phyloP scores from a whole-genome alignment of 805 yeast genomes.

The Ogataea wickerhamii region DNA sequence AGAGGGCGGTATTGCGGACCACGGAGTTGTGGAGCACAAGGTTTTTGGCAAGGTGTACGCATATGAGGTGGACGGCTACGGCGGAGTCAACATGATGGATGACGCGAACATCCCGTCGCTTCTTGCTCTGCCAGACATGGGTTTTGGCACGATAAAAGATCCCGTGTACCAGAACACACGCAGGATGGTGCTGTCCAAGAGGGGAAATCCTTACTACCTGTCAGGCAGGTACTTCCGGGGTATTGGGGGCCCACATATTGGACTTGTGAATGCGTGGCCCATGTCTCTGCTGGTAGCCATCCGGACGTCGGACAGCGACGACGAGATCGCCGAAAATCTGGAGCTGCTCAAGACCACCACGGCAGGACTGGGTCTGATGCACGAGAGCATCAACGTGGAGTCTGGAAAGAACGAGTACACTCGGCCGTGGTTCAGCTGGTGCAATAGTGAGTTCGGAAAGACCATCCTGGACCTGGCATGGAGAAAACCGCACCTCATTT shows the following conservation, averaged over 20 bases:
- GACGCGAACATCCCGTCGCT: conserved; percentile 89
- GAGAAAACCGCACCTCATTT: conserved; percentile 69
- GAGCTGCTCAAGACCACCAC: conserved; percentile 56
- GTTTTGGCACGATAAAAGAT: conserved; percentile 51
- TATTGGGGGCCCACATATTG: conserved; percentile 90
- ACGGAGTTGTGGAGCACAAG: conserved; percentile 68
- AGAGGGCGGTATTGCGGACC: conserved; percentile 51
- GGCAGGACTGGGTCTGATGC: conserved; percentile 75
- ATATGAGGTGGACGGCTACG: conserved; percentile 86
- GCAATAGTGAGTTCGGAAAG: conserved; percentile 87
- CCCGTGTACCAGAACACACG: conserved; percentile 73
- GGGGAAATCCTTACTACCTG: conserved; percentile 77
- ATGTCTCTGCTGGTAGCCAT: conserved; percentile 76
- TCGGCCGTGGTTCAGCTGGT: conserved; percentile 93
- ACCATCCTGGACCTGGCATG: conserved; percentile 74
- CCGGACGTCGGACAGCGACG: conserved; percentile 69
- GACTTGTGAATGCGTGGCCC: conserved; percentile 83
- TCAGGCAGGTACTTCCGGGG: conserved; percentile 65
- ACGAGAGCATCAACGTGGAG: conserved; percentile 73
- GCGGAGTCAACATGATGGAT: conserved; percentile 72
- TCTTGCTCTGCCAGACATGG: conserved; percentile 75
- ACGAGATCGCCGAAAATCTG: conserved; percentile 55
- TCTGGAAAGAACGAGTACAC: conserved; percentile 53
- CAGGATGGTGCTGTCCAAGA: conserved; percentile 61
- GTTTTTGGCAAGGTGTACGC: conserved; percentile 76